phyloP scores from a whole-genome alignment of 192 early-diverging fungal species.

The Coemansia umbellata region DNA sequence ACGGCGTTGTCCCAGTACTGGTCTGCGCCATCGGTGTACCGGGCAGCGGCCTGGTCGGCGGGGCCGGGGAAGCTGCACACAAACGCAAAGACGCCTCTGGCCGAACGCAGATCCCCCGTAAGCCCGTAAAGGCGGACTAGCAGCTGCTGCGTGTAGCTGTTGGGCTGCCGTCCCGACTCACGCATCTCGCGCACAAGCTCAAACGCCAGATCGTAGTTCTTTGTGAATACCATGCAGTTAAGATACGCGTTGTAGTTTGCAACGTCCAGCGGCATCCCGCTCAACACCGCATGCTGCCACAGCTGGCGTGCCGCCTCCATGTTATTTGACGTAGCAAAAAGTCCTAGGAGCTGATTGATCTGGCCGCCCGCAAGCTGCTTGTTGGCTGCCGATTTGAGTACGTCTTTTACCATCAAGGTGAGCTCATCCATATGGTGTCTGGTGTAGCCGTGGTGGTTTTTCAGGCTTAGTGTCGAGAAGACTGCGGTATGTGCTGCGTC shows the following conservation, averaged over 20 bases:
- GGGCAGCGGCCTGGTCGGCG: background rate
- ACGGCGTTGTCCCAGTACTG: slow-evolving; percentile 14
- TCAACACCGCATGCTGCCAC: slow-evolving; percentile 37
- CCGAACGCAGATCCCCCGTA: slow-evolving; percentile 26
- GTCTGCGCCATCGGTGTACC: background rate
- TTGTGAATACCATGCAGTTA: slow-evolving; percentile 2
- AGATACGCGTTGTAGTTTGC: slow-evolving; percentile 30
- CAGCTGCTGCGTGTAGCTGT: slow-evolving; percentile 7
- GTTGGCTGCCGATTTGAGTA: background rate
- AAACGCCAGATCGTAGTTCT: slow-evolving; percentile 17
- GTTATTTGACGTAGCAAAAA: slow-evolving; percentile 6
- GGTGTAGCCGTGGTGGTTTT: background rate
- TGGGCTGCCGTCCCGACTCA: slow-evolving; percentile 13
- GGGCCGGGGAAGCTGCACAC: background rate
- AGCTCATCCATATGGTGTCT: background rate
- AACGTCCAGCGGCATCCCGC: slow-evolving; percentile 18
- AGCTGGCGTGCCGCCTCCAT: slow-evolving; percentile 11
- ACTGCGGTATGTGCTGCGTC: background rate
- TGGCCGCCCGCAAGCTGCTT: background rate
- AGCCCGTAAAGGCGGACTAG: slow-evolving; percentile 23
- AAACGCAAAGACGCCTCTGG: slow-evolving; percentile 12
- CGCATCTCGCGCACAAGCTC: slow-evolving; percentile 13
- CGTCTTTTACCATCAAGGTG: background rate
- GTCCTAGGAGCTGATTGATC: slow-evolving; percentile 2
- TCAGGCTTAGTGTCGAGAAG: background rate